Percentiles rank a stretch among this genome's conserved stretches.
These are phyloP conservation scores for Exophiala lecanii-corni DNA, from an alignment of 2,329 filamentous ascomycete species.

Conservation along the genomic window DNA sequence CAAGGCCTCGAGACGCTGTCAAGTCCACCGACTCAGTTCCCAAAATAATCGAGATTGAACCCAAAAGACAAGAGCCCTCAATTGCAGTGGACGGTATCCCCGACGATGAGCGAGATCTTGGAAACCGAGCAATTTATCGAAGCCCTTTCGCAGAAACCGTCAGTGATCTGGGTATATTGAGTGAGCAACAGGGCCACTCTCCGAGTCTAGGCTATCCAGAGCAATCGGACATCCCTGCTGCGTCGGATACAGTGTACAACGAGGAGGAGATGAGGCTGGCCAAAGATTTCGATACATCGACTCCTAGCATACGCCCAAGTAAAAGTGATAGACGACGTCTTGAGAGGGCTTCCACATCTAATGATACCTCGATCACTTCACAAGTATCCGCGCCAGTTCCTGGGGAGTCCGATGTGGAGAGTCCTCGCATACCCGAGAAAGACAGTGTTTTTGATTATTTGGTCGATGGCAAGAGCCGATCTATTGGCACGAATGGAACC, in stretches of 20 bases:
- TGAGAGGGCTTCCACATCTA: slow-evolving; percentile 19
- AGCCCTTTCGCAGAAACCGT: slow-evolving; percentile 49
- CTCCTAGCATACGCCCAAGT: slow-evolving; percentile 6
- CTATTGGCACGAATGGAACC: background rate
- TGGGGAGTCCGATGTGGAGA: too few species aligned
- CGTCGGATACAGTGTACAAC: too few species aligned
- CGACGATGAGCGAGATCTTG: background rate
- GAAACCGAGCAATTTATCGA: slow-evolving; percentile 44
- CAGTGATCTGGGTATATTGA: slow-evolving; percentile 36
- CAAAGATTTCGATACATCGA: background rate
- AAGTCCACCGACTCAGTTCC: background rate
- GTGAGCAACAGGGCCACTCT: slow-evolving; percentile 21
- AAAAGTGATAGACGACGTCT: slow-evolving; percentile 19
- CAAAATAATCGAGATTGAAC: background rate
- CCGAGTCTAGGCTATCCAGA: slow-evolving; percentile 45
- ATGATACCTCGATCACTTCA: background rate
- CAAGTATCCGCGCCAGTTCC: background rate
- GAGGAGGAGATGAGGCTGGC: too few species aligned
- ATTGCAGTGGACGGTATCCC: background rate
- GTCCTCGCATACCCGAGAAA: too few species aligned
- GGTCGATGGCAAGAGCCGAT: slow-evolving; percentile 5
- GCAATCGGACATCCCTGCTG: background rate
- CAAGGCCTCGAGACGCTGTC: background rate
- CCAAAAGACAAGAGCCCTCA: background rate
- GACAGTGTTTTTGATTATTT: slow-evolving; percentile 16